Evolutionary conservation across 495 filamentous ascomycete species (phyloP), one percentile per base, ranked within the genome.

Genomic region (Achaetomiella virescens): DNA sequence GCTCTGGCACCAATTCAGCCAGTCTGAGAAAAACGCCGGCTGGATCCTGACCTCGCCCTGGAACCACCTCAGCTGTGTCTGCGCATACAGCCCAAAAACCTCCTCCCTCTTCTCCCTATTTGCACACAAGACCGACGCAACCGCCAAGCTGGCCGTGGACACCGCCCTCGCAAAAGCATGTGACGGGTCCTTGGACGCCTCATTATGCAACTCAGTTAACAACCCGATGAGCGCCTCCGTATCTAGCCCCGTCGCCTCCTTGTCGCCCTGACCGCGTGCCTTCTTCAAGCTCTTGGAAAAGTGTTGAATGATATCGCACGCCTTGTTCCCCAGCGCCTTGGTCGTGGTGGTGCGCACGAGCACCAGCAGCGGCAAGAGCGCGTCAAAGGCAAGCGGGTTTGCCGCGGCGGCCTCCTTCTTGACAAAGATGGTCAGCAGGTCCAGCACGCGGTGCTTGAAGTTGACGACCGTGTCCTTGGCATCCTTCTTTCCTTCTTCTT

Each of bases 391-490:
- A 0, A 90, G 74, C 0, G 80, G 65, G 48, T 84, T 84, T 12
- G 77, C 69, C 51, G 84, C 77, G 21, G 77, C 71, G 45, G 88
- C 82, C 68, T 90, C 81, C 58, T 89, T 84, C 69, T 90, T 95
- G 57, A 91, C 77, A 69, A 86, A 97, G 57, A 95, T 87, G 57
- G 87, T 81, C 21, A 97, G 78, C 0, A 97, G 75, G 62, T 97
- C 93, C 14, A 98, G 74, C 9, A 97, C 84, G 35, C 91, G 86
- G 72, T 86, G 87, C 77, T 98, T 98, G 81, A 97, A 96, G 71
- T 92, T 90, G 60, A 93, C 72, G 62, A 97, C 88, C n/a, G 79
- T 88, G 52, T 92, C 87, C 63, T 88, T 90, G 43, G 93, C 89
- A 55, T 89, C 86, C 66, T 87, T 89, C 55, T 85, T 85, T 93